phyloP scores from a whole-genome alignment of 495 filamentous ascomycete species.

The Talaromyces borbonicus region DNA sequence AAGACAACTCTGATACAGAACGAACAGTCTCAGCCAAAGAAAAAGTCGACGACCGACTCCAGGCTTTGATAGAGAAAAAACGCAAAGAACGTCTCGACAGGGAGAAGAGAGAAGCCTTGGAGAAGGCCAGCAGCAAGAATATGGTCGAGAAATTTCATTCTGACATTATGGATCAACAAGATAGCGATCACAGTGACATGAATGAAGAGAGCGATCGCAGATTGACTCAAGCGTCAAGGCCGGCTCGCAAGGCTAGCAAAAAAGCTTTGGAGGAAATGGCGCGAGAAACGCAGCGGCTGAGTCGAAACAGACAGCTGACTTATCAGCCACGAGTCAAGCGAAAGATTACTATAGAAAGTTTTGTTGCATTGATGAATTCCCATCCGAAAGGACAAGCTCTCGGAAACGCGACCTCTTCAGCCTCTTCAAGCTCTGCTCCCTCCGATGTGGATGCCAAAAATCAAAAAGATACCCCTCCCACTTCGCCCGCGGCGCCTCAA shows the following conservation, averaged over 20 bases:
- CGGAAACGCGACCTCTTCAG: conserved; percentile 13
- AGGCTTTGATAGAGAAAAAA: conserved; percentile 61
- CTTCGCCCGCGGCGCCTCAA: conserved; percentile 30
- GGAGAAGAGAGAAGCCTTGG: conserved; percentile 49
- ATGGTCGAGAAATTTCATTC: conserved; percentile 27
- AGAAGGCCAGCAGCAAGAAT: conserved; percentile 32
- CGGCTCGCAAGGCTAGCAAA: conserved; percentile 82
- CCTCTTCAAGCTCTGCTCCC: conserved; percentile 31
- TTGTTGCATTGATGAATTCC: conserved; percentile 81
- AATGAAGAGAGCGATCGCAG: conserved; percentile 48
- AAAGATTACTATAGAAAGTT: conserved; percentile 74
- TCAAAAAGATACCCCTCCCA: conserved; percentile 39
- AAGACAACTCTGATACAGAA: conserved; percentile 20
- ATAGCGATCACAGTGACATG: conserved; percentile 36
- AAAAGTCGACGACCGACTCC: conserved; percentile 46
- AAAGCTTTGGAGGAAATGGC: conserved; percentile 94
- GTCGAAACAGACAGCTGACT: conserved; percentile 79
- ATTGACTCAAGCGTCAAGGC: conserved; percentile 54
- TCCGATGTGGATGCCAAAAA: conserved; percentile 38
- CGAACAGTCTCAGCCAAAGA: conserved; percentile 7
- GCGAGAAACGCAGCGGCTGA: conserved; percentile 84
- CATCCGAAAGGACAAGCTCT: conserved; percentile 14
- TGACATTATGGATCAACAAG: conserved; percentile 21
- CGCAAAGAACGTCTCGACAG: conserved; percentile 56
- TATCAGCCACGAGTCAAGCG: conserved; percentile 87